Conservation (phyloP, 2,329 filamentous ascomycete genomes). For the Aspergillus terreus region DNA sequence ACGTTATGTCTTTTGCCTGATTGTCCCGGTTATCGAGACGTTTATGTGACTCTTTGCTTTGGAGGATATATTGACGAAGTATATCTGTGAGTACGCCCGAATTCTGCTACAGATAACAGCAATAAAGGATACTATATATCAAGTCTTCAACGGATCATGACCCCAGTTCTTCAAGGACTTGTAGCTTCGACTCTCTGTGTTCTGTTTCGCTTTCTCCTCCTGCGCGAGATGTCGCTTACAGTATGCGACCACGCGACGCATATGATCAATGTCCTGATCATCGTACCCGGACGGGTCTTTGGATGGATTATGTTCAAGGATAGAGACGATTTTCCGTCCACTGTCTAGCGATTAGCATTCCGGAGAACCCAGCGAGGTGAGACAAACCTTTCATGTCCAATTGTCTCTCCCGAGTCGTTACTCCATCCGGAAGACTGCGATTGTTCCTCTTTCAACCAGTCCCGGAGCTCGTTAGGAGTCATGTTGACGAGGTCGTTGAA, state of each 20-base stretch:
- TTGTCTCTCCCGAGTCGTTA: slow-evolving; percentile 59
- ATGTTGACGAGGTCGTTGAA: slow-evolving; percentile 68
- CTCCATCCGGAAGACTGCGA: slow-evolving; percentile 58
- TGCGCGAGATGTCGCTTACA: slow-evolving; percentile 65
- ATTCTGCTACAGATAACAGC: neutral
- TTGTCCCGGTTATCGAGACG: too few relatives aligned
- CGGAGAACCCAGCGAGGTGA: too few relatives aligned
- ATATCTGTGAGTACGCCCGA: too few relatives aligned
- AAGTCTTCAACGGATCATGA: slow-evolving; percentile 49
- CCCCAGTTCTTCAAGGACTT: slow-evolving; percentile 63
- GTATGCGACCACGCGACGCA: slow-evolving; percentile 62
- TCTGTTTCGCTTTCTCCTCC: slow-evolving; percentile 55
- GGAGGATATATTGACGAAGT: too few relatives aligned
- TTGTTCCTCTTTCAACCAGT: slow-evolving; percentile 59
- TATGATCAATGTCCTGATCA: slow-evolving; percentile 55
- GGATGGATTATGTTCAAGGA: slow-evolving; percentile 59
- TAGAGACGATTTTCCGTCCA: slow-evolving; percentile 61
- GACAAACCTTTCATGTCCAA: slow-evolving; percentile 57
- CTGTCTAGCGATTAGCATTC: slow-evolving; percentile 31
- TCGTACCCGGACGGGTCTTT: slow-evolving; percentile 57
- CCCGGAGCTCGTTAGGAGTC: slow-evolving; percentile 56
- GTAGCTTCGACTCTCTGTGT: slow-evolving; percentile 55
- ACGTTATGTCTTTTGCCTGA: too few relatives aligned
- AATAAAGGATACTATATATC: neutral
- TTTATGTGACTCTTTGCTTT: too few relatives aligned